These are phyloP conservation scores for Candida insectorum DNA, from an alignment of 805 yeast species.

Conservation along the genomic window DNA sequence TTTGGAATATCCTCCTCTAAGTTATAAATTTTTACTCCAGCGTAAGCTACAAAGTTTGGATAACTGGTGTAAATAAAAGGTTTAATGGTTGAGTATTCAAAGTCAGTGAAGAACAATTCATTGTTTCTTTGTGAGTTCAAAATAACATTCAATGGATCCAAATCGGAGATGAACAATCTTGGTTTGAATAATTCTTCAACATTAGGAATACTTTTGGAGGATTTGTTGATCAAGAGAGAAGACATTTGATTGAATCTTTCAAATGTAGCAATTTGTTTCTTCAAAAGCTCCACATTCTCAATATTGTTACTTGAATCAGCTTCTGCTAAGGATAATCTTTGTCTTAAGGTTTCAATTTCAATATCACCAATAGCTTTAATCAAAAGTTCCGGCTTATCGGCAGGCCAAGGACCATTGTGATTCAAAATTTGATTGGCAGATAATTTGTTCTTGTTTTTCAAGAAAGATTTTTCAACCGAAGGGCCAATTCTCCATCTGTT, in stretches of 20 bases:
- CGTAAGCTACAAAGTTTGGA: conserved; percentile 82
- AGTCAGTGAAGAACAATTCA: conserved; percentile 62
- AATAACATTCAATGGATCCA: conserved; percentile 87
- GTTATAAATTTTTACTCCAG: conserved; percentile 83
- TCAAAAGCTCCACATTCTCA: conserved; percentile 41
- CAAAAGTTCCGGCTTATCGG: conserved; percentile 55
- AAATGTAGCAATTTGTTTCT: conserved; percentile 56
- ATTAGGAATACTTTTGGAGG: conserved; percentile 57
- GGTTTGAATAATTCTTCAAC: conserved; percentile 63
- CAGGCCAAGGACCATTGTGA: conserved; percentile 76
- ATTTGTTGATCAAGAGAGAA: conserved; percentile 54
- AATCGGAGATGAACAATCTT: conserved; percentile 73
- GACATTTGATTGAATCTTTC: conserved; percentile 56
- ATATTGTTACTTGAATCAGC: conserved; percentile 48
- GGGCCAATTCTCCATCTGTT: conserved; percentile 90
- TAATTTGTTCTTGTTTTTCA: conserved; percentile 61
- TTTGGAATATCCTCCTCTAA: conserved; percentile 71
- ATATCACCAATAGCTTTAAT: conserved; percentile 61
- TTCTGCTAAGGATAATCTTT: conserved; percentile 51
- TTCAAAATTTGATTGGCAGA: conserved; percentile 47
- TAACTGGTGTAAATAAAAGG: conserved; percentile 78
- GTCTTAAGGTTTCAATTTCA: conserved; percentile 59
- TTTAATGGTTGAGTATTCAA: conserved; percentile 75
- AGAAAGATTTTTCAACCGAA: conserved; percentile 73
- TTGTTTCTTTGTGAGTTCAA: conserved; percentile 32